Evolutionary conservation across 495 filamentous ascomycete species (phyloP).

Genomic region (Penicillium nucicola): DNA sequence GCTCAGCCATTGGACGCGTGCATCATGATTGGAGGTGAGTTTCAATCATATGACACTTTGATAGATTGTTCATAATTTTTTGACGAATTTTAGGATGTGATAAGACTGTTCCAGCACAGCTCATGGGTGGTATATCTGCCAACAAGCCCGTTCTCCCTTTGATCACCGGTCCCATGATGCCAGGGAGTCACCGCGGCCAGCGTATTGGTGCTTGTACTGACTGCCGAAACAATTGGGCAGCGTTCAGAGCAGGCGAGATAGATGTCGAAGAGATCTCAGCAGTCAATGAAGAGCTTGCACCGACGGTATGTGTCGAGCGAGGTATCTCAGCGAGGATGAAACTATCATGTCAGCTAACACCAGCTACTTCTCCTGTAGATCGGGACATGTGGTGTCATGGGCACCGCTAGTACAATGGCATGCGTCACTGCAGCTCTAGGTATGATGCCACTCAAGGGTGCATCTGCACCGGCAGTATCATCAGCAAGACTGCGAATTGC

Average conservation of each 20-base stretch:
- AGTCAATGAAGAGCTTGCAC: constrained; percentile 66
- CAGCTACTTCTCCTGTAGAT: constrained; percentile 29
- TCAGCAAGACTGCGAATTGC: constrained; percentile 61
- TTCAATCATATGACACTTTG: not conserved
- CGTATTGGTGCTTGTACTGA: constrained; percentile 66
- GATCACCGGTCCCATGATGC: constrained; percentile 66
- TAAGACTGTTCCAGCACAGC: constrained; percentile 65
- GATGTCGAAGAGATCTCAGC: constrained; percentile 64
- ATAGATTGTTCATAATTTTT: not conserved
- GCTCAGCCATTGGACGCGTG: constrained; percentile 64
- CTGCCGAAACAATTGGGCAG: constrained; percentile 66
- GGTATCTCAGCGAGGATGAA: not conserved
- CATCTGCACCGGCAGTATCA: constrained; percentile 63
- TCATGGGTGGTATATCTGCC: constrained; percentile 68
- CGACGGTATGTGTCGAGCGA: constrained; percentile 44
- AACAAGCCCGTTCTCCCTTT: constrained; percentile 64
- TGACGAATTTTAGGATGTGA: constrained; percentile 51
- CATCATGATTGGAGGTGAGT: constrained; percentile 60
- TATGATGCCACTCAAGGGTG: constrained; percentile 60
- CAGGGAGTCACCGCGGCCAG: constrained; percentile 55
- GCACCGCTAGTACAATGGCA: constrained; percentile 68
- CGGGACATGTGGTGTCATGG: constrained; percentile 69
- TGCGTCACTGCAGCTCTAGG: constrained; percentile 61
- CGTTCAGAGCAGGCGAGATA: constrained; percentile 54
- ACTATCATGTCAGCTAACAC: not conserved